These are phyloP conservation scores for Selenicereus undatus DNA, from an alignment of 148 eudicot genomes.

Conservation along the genomic window DNA sequence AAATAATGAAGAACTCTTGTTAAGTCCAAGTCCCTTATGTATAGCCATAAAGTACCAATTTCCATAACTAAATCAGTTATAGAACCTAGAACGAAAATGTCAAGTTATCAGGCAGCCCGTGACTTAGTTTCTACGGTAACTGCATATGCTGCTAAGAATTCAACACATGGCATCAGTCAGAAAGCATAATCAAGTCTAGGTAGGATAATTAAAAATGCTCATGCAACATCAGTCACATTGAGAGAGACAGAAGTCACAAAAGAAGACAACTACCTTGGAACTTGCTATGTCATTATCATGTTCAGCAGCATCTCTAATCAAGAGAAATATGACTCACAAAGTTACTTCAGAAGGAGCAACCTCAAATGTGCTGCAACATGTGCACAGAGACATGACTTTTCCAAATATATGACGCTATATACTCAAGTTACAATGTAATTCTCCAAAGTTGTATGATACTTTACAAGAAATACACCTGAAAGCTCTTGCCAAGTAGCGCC, in stretches of 20 bases:
- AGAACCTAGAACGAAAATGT: not conserved
- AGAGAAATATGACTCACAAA: slow-evolving; percentile 42
- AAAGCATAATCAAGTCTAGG: not conserved
- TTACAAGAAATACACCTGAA: slow-evolving; percentile 36
- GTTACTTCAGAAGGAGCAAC: slow-evolving; percentile 54
- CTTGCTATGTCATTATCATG: slow-evolving; percentile 48
- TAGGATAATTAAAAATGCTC: not conserved
- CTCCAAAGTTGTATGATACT: not conserved
- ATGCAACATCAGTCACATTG: not conserved
- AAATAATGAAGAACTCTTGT: not conserved
- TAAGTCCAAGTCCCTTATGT: not conserved
- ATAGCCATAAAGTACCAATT: not conserved
- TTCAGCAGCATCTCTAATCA: slow-evolving; percentile 44
- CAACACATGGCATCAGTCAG: not conserved
- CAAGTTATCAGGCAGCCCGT: not conserved
- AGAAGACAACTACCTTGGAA: slow-evolving; percentile 32
- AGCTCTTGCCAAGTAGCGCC: slow-evolving; percentile 42
- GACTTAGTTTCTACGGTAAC: not conserved
- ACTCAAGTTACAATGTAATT: not conserved
- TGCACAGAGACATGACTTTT: not conserved
- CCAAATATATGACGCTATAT: not conserved
- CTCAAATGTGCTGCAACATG: slow-evolving; percentile 41
- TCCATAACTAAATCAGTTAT: not conserved
- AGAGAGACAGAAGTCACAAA: not conserved
- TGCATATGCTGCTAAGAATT: not conserved